Base-by-base conservation (phyloP, 208 protist species). In the Histomonas meleagridis region DNA sequence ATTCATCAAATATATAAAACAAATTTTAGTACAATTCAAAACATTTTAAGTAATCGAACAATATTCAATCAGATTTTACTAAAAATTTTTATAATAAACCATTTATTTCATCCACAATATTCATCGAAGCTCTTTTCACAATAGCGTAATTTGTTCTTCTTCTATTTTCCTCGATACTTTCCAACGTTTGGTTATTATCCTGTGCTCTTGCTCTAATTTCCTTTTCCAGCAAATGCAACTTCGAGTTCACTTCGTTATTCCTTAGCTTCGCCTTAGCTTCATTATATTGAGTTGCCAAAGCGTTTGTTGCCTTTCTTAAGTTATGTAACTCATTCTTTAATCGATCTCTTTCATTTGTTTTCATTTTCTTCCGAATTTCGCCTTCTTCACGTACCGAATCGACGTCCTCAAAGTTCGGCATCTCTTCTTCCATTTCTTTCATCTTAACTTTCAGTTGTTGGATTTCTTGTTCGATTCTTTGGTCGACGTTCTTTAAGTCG, bases 21-120 rank as follows among this genome's bases (percentile, higher is more conserved):
- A n/a, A n/a, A n/a, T n/a, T n/a, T n/a, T n/a, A n/a, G n/a, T n/a
- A n/a, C n/a, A n/a, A n/a, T n/a, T n/a, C n/a, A n/a, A n/a, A n/a
- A n/a, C n/a, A n/a, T n/a, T n/a, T n/a, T n/a, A n/a, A n/a, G n/a
- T n/a, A n/a, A n/a, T n/a, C n/a, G n/a, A n/a, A n/a, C n/a, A n/a
- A n/a, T n/a, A n/a, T n/a, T n/a, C n/a, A n/a, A n/a, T n/a, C n/a
- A n/a, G n/a, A n/a, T n/a, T n/a, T n/a, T n/a, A n/a, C n/a, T n/a
- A n/a, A n/a, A n/a, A 0, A 46, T 51, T 55, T 55, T 86, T 86
- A 86, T 10, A 86, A 46, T 7, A 48, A 43, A 43, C n/a, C 7
- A 55, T 86, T 86, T 5, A 86, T 86, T 55, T 86, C 76, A 55
- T 86, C n/a, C 51, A 86, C 76, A 86, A 86, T 86, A 51, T 43